A percentile compares a stretch with the other conserved stretches of the same genome.
Conservation (phyloP, 192 early-diverging fungal species). For the Oehlia diaphana region DNA sequence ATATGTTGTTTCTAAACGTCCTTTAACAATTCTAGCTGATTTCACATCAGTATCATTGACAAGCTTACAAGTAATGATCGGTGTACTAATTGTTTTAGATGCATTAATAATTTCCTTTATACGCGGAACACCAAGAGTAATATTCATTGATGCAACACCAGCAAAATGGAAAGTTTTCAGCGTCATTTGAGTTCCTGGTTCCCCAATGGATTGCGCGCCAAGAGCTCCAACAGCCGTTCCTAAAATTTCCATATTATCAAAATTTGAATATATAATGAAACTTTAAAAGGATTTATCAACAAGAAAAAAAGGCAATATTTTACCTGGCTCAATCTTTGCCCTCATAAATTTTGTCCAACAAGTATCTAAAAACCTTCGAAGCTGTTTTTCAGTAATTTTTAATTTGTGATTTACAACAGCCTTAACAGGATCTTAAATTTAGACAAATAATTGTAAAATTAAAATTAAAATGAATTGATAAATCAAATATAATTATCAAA, state of each 20-base stretch:
- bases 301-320: neutral
- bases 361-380: conserved; percentile 73
- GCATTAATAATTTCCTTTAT: conserved; percentile 99
- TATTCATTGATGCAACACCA: conserved; percentile 98
- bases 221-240: conserved; percentile 91
- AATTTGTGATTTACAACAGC: conserved; percentile 62
- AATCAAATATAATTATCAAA: neutral
- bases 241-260: neutral
- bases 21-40: conserved; percentile 95
- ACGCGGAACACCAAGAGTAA: conserved; percentile 98
- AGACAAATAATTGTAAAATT: neutral
- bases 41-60: conserved; percentile 64
- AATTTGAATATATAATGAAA: too few species aligned
- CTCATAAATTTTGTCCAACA: conserved; percentile 83
- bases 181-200: conserved; percentile 99
- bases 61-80: conserved; percentile 82
- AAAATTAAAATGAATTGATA: neutral
- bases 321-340: conserved; percentile 91
- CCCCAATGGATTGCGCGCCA: conserved; percentile 96
- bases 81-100: conserved; percentile 91
- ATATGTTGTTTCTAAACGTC: conserved; percentile 88
- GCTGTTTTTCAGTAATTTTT: conserved; percentile 70
- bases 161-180: conserved; percentile 99
- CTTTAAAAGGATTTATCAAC: neutral
- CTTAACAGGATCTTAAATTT: neutral